phyloP scores from a whole-genome alignment of 768 basidiomycete genomes.

The Rhodotorula sphaerocarpa region DNA sequence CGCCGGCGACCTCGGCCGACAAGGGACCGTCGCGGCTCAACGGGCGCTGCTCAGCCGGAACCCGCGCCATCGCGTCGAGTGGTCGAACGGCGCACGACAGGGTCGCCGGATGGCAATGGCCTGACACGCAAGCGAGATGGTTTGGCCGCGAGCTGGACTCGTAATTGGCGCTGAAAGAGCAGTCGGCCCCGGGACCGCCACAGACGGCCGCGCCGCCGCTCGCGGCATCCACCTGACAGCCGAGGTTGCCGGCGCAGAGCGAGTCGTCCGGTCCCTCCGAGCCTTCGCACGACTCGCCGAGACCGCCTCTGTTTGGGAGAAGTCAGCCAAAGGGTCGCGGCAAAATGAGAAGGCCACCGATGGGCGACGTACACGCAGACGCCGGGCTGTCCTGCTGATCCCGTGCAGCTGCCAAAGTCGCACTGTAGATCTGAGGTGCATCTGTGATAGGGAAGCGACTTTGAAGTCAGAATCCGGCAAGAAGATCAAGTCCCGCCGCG shows the following conservation, averaged over 20 bases:
- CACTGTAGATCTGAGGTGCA: constrained; percentile 17
- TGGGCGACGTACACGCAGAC: constrained; percentile 12
- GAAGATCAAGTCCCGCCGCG: too few species aligned
- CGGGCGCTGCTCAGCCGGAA: too few species aligned
- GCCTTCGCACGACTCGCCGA: constrained; percentile 22
- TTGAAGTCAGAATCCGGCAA: too few species aligned
- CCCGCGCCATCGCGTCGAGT: too few species aligned
- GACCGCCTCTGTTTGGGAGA: constrained; percentile 8
- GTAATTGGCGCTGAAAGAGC: constrained; percentile 19
- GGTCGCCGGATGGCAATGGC: not conserved
- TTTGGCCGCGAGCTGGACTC: constrained; percentile 13
- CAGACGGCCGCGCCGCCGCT: constrained; percentile 4
- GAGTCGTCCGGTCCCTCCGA: constrained; percentile 23
- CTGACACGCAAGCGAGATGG: constrained; percentile 9
- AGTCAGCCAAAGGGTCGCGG: not conserved
- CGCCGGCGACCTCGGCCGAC: too few species aligned
- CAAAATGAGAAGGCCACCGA: not conserved
- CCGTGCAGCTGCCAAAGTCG: constrained; percentile 20
- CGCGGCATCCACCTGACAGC: constrained; percentile 13
- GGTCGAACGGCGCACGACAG: not conserved
- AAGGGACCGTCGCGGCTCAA: too few species aligned
- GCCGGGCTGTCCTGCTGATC: not conserved
- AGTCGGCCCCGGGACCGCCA: constrained; percentile 21
- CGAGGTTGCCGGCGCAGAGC: constrained; percentile 18
- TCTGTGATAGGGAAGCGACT: too few species aligned